Conservation (phyloP, 768 basidiomycete species). For the Epithele typhae region DNA sequence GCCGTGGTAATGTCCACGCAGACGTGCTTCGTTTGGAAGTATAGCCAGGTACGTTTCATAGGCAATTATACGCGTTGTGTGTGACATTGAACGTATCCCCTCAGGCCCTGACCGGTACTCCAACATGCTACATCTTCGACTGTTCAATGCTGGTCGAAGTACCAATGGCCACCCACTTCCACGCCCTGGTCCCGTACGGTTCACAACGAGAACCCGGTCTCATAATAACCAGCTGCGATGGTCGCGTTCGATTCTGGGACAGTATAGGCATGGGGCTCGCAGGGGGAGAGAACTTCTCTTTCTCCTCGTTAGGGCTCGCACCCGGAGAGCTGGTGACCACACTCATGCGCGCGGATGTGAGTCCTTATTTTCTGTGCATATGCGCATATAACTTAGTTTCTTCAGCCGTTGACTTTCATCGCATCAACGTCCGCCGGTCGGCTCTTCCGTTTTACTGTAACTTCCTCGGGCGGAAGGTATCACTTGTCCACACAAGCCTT, state of each 20-base stretch:
- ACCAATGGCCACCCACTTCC: conserved; percentile 45
- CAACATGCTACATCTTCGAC: conserved; percentile 80
- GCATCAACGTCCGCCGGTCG: conserved; percentile 64
- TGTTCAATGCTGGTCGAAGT: conserved; percentile 50
- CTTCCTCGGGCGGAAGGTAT: conserved; percentile 66
- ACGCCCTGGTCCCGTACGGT: conserved; percentile 60
- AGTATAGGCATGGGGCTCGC: conserved; percentile 80
- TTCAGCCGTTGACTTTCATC: conserved; percentile 61
- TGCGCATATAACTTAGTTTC: background rate
- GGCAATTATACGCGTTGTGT: no score
- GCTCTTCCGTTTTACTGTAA: conserved; percentile 59
- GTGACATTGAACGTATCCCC: background rate
- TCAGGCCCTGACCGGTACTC: conserved; percentile 61
- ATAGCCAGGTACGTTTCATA: conserved; percentile 51
- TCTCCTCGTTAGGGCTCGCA: conserved; percentile 44
- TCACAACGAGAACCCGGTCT: conserved; percentile 80
- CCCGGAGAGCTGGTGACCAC: conserved; percentile 60
- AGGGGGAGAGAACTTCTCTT: conserved; percentile 65
- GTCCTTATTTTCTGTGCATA: conserved; percentile 21
- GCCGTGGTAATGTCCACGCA: conserved; percentile 65
- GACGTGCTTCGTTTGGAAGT: conserved; percentile 84
- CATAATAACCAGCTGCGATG: conserved; percentile 67
- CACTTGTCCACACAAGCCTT: conserved; percentile 58
- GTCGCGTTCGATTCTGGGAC: conserved; percentile 84
- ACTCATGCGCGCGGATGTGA: conserved; percentile 61